phyloP scores from a whole-genome alignment of 2,329 filamentous ascomycete species.

The Intubia oerlemansii region DNA sequence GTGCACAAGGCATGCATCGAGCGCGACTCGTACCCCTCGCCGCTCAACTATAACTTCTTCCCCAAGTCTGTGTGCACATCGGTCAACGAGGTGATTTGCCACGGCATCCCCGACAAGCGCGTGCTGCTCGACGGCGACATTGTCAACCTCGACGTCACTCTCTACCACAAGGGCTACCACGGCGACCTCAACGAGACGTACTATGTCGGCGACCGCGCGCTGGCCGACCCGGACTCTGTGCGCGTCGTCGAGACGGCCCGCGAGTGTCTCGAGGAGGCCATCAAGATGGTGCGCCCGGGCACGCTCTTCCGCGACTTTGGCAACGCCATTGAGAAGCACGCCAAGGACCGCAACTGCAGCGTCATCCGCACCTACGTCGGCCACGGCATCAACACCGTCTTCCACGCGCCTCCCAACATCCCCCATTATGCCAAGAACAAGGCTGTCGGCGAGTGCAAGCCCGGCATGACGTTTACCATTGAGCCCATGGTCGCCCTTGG shows the following conservation, averaged over 20 bases:
- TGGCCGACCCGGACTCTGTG: conserved; percentile 66
- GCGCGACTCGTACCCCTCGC: conserved; percentile 80
- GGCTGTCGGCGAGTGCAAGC: conserved; percentile 80
- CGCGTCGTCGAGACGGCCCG: conserved; percentile 78
- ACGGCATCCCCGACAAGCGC: conserved; percentile 88
- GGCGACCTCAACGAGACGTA: conserved; percentile 97
- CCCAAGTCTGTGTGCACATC: conserved; percentile 97
- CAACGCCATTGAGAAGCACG: conserved; percentile 86
- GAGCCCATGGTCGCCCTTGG: conserved; percentile 96
- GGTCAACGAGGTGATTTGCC: conserved; percentile 92
- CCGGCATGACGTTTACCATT: conserved; percentile 97
- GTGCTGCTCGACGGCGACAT: conserved; percentile 83
- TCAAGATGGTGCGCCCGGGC: conserved; percentile 81
- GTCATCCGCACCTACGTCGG: conserved; percentile 94
- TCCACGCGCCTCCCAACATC: conserved; percentile 85
- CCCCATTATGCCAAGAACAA: conserved; percentile 99
- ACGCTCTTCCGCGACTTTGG: conserved; percentile 84
- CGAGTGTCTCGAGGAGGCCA: conserved; percentile 77
- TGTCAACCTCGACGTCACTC: conserved; percentile 84
- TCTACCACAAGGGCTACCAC: conserved; percentile 91
- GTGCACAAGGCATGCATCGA: conserved; percentile 91
- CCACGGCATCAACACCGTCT: conserved; percentile 82
- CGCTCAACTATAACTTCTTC: conserved; percentile 87
- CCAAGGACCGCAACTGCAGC: conserved; percentile 66
- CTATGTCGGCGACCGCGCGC: conserved; percentile 80